These are phyloP conservation scores for Citrus reticulata DNA, from an alignment of 345 rosid genomes.

Conservation along the genomic window DNA sequence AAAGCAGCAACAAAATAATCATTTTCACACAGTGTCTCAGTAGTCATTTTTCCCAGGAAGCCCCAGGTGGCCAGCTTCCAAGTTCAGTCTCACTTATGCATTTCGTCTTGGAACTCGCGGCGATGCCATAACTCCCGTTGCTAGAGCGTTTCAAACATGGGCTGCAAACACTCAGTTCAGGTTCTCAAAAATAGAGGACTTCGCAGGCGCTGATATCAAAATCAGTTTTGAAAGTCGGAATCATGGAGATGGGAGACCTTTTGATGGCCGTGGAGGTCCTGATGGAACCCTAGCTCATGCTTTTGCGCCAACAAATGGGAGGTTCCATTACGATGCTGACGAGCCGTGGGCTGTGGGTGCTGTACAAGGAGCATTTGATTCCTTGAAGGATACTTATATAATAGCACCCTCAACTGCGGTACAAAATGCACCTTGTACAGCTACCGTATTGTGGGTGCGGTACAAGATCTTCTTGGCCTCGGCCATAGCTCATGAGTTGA, in stretches of 20 bases:
- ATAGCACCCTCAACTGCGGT: too few relatives aligned
- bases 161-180: constrained; percentile 15
- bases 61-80: constrained; percentile 33
- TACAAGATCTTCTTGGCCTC: constrained; percentile 25
- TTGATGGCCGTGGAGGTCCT: neutral
- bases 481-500: constrained; percentile 12
- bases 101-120: neutral
- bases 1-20: neutral
- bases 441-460: neutral
- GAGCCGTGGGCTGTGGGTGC: constrained; percentile 15
- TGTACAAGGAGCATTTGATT: neutral
- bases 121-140: neutral
- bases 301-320: too few relatives aligned
- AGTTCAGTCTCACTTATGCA: constrained; percentile 26
- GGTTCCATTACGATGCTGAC: neutral
- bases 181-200: neutral
- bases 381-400: too few relatives aligned
- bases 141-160: constrained; percentile 30
- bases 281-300: too few relatives aligned
- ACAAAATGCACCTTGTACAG: too few relatives aligned
- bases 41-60: constrained; percentile 13
- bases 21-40: constrained; percentile 25
- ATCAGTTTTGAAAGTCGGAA: constrained; percentile 15
- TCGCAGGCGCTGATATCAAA: constrained; percentile 10
- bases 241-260: constrained; percentile 17